Base-by-base conservation (phyloP, 1,284 basidiomycete species). In the Mycena sp. region DNA sequence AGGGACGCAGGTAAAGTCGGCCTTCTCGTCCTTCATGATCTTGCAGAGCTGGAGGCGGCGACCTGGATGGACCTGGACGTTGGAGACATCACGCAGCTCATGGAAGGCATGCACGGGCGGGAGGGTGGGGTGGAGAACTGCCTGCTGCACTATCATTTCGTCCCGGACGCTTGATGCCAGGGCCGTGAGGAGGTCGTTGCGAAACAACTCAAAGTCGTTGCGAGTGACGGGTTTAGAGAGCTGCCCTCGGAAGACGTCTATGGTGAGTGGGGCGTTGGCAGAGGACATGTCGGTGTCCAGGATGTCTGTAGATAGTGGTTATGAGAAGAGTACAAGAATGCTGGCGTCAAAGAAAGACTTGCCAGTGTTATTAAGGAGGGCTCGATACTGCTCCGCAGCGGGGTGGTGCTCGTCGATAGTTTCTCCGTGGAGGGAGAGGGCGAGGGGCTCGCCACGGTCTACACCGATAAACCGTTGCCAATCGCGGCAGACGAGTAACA, bases 391-490 rank as follows among this genome's bases (percentile, higher is more conserved):
- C 12, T 30, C 41, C 2, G 52, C 41, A 26, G 37, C 6, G 17
- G 52, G 38, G 6, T 41, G 29, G 1, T 32, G 28, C 28, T 54
- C 40, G 41, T 55, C 41, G 3, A 55, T 55, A 1, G 17, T 19
- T 12, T 53, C 51, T 1, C 52, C 37, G 5, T 55, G 41, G 21
- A 44, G 10, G n/a, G 52, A 55, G 46, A 49, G 43, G 6, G 32
- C 28, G 46, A 60, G 50, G 10, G 50, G 58, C 48, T 60, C 58
- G 12, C 17, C 16, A 14, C 38, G 30, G 26, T 55, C 59, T 3
- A 61, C 29, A 6, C 59, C 52, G 19, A 32, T 61, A 37, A 61
- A 46, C 14, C 10, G 2, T 19, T 61, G 59, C 59, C 59, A 61
- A 25, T 61, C 52, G 12, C 35, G 14, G 45, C 59, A 61, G 19